Evolutionary conservation across 2,329 filamentous ascomycete species (phyloP).

Genomic region (Sporothrix brunneoviolacea): DNA sequence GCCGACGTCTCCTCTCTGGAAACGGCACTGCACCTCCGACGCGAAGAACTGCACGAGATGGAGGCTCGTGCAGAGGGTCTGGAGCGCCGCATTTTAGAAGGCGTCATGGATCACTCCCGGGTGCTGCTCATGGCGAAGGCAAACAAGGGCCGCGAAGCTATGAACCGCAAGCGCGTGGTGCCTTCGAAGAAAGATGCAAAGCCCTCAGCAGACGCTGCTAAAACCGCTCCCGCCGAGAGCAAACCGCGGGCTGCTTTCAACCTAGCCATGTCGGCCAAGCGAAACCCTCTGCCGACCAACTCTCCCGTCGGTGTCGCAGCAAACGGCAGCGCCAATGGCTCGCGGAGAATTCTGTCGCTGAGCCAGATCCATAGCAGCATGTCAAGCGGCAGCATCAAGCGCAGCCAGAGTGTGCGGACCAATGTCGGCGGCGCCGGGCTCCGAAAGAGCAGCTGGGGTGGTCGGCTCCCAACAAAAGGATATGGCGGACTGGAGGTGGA

Average conservation of each 20-base stretch:
- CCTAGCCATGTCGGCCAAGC: slow-evolving; percentile 48
- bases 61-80: slow-evolving; percentile 80
- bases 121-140: slow-evolving; percentile 74
- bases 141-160: slow-evolving; percentile 44
- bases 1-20: slow-evolving; percentile 88
- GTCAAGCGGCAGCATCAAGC: slow-evolving; percentile 57
- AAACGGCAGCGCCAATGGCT: slow-evolving; percentile 35
- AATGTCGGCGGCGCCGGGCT: slow-evolving; percentile 42
- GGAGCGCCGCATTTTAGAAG: slow-evolving; percentile 88
- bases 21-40: slow-evolving; percentile 79
- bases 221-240: not conserved
- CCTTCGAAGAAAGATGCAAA: slow-evolving; percentile 35
- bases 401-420: slow-evolving; percentile 71
- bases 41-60: slow-evolving; percentile 88
- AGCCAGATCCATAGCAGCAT: slow-evolving; percentile 81
- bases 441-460: slow-evolving; percentile 66
- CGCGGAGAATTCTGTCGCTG: slow-evolving; percentile 79
- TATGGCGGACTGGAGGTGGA: slow-evolving; percentile 48
- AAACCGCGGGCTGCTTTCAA: slow-evolving; percentile 37
- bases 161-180: slow-evolving; percentile 50
- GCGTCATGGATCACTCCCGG: slow-evolving; percentile 92
- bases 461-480: slow-evolving; percentile 36
- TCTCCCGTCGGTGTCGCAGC: slow-evolving; percentile 26
- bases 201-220: not conserved
- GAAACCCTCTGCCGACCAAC: slow-evolving; percentile 39